Evolutionary conservation across 2,329 filamentous ascomycete species (phyloP), one percentile per base, ranked within the genome.

Genomic region (Clonostachys solani): DNA sequence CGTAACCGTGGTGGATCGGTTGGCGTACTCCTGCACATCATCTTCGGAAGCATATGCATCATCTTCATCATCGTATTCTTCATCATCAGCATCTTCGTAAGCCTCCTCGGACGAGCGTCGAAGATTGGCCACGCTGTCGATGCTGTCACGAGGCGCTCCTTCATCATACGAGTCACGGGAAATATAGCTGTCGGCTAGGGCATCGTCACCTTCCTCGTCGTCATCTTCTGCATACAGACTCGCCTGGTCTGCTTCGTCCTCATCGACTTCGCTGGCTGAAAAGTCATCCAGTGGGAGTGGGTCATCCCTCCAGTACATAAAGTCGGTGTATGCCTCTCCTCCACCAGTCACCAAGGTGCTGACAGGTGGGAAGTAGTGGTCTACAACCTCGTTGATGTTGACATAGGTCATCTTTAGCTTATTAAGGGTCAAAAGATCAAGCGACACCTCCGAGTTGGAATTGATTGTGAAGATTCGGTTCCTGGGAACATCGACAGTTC

Each of bases 381-480:
- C 94, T 7, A 99, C 89, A 49, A 99, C 86, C 65, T 99, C 95
- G 50, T 89, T 86, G 84, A 99, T 99, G 59, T 89, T 92, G 52
- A 96, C 90, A 63, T 99, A 99, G 53, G 89, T 96, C 59, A 95
- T 92, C 71, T 94, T 96, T 64, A 97, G 88, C 64, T 91, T 95
- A 69, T 95, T 96, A 47, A 97, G 77, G 52, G 84, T 92, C 40
- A 97, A 73, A 41, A 99, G 74, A 62, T 97, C 92, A 18, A 99
- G 74, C 29, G 87, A 92, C 33, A 99, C 92, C 66, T 99, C 94
- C 2, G 92, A 92, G 61, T 97, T 95, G 46, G 89, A 94, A 67
- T 99, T 99, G 75, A 99, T 99, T 15, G 94, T 96, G 67, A 99
- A 99, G 56, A 99, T 99, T 46, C 94, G 82, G 19, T 87, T 95